Evolutionary conservation across 768 basidiomycete species (phyloP), one percentile per base, ranked within the genome.

Genomic region (Candolleomyces eurysporus): DNA sequence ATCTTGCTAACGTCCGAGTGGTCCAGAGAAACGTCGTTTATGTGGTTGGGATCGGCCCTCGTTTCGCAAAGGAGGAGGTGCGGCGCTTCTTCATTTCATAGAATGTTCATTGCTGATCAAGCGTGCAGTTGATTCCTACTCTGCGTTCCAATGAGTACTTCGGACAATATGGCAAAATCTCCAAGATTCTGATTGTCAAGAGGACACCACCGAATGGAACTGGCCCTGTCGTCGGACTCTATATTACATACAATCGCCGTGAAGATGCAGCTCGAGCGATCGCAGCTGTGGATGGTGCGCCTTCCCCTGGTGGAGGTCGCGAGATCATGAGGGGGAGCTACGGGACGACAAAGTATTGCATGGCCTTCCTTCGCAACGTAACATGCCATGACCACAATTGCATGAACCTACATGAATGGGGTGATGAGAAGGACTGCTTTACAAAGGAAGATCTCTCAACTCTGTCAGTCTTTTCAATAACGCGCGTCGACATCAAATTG

Each of bases 311-410:
- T 14, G 94, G 94, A 51, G 90, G 91, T 40, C 87, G 89, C 21
- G 91, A 96, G 62, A 82, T 92, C 48, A 90, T 99, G 86, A 84
- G 93, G 63, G 96, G 95, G 17, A 96, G 93, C 69, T 89, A 93
- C 72, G 97, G 97, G 30, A 98, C 96, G 16, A 96, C 96, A 36
- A 93, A 97, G 73, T 99, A 99, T 69, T 99, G 97, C 76, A 95
- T 98, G 86, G 82, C 88, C 4, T 98, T 97, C 72, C 83, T 99
- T 63, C 90, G 96, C 46, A 88, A 92, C 19, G 82, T 84, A 40
- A 82, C 82, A 62, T 99, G 97, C 74, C 83, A 87, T 61, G 94
- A 94, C 68, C 89, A 91, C 67, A 88, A 84, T 65, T 99, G 97
- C 75, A 90, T 96, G 88, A 91, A 92, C 72, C 77, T 96, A 48